A percentile compares a stretch with the other conserved stretches of the same genome.
Conservation (phyloP, 805 yeast species). For the Clavispora asparagi region DNA sequence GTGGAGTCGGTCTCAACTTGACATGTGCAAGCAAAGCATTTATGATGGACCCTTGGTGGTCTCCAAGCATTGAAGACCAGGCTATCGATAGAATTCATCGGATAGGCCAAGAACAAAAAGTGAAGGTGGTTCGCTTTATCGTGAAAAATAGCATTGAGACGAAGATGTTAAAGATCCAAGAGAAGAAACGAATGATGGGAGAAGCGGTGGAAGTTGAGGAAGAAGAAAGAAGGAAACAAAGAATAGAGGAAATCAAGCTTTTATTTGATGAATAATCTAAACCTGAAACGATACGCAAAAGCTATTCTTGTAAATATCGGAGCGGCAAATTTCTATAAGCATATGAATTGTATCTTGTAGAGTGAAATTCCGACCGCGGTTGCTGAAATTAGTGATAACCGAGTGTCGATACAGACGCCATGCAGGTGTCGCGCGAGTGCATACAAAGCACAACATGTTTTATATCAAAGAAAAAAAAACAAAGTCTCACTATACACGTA, state of each 20-base stretch:
- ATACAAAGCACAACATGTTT: not conserved
- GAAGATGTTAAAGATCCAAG: constrained; percentile 83
- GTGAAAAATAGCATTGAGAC: constrained; percentile 81
- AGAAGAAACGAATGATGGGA: constrained; percentile 74
- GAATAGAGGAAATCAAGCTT: constrained; percentile 69
- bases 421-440: not conserved
- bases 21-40: constrained; percentile 82
- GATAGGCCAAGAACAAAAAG: constrained; percentile 75
- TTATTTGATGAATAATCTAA: constrained; percentile 44
- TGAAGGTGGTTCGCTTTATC: constrained; percentile 73
- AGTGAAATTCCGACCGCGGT: no score
- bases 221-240: constrained; percentile 62
- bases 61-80: constrained; percentile 84
- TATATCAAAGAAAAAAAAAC: constrained; percentile 10
- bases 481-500: not conserved
- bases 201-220: constrained; percentile 73
- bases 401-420: no score
- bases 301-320: no score
- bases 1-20: constrained; percentile 88
- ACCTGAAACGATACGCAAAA: no score
- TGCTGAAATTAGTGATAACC: not conserved
- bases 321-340: no score
- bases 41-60: constrained; percentile 98
- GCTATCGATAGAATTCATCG: constrained; percentile 90
- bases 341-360: no score